Evolutionary conservation across 176 grass and related monocot genomes (phyloP).

Genomic region (Rhynchospora breviuscula): DNA sequence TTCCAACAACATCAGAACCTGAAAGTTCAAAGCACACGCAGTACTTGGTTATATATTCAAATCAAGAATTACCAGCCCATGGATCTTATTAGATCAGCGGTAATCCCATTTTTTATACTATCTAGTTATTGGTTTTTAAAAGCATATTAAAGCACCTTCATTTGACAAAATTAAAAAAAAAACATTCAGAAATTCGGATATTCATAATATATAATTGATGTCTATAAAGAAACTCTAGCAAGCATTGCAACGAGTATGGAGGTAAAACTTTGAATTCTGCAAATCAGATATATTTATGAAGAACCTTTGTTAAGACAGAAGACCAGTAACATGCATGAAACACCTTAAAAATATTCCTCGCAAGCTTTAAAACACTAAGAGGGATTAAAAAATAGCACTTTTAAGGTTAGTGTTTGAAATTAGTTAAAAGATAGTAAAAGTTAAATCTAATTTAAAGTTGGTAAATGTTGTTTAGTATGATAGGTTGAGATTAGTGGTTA

Average conservation of each 20-base stretch:
- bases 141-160: neutral
- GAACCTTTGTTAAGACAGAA: neutral
- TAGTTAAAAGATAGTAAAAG: too few species aligned
- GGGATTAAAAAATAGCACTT: too few species aligned
- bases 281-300: neutral
- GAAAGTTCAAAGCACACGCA: neutral
- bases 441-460: too few species aligned
- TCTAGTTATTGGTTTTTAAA: too few species aligned
- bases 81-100: neutral
- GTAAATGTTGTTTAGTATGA: too few species aligned
- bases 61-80: neutral
- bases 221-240: neutral
- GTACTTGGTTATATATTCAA: neutral
- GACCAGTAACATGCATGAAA: neutral
- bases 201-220: neutral
- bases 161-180: neutral
- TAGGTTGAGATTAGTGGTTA: too few species aligned
- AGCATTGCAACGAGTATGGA: neutral
- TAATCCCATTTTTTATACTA: neutral
- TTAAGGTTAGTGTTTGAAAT: too few species aligned
- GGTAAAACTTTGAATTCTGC: neutral
- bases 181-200: neutral
- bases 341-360: neutral
- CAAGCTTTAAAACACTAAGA: too few species aligned
- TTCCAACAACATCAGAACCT: neutral